phyloP scores from a whole-genome alignment of 306 rosid species.

The Oxytropis ochrocephala region DNA sequence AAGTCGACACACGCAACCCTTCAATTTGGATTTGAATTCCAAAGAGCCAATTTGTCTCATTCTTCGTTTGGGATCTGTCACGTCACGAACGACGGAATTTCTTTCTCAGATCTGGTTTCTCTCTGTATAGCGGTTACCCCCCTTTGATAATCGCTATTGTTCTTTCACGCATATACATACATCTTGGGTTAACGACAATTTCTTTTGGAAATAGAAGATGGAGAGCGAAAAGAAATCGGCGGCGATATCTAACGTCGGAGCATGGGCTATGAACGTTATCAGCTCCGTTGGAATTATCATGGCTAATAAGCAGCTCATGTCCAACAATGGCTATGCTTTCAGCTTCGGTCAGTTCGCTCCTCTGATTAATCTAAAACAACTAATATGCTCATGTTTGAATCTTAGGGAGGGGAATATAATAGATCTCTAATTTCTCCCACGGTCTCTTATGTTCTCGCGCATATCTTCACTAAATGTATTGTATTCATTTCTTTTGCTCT shows the following conservation, averaged over 20 bases:
- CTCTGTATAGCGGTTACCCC: not conserved
- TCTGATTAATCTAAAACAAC: not conserved
- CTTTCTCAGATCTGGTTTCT: slow-evolving; percentile 25
- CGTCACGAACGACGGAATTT: not conserved
- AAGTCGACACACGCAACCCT: not conserved
- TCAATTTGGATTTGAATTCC: not conserved
- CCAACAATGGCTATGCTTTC: slow-evolving; percentile 66
- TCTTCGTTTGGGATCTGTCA: not conserved
- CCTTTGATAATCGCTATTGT: not conserved
- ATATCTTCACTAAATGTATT: not conserved
- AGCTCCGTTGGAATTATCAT: slow-evolving; percentile 90
- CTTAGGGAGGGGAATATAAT: not conserved
- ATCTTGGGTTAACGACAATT: not conserved
- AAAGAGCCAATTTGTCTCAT: not conserved
- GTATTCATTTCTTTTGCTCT: not conserved
- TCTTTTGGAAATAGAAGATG: slow-evolving; percentile 30
- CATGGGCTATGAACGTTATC: slow-evolving; percentile 85
- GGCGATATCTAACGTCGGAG: slow-evolving; percentile 68
- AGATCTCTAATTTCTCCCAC: slow-evolving; percentile 21
- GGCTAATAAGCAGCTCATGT: slow-evolving; percentile 95
- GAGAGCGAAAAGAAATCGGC: slow-evolving; percentile 67
- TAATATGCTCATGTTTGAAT: not conserved
- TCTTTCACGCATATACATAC: not conserved
- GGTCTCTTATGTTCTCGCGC: not conserved
- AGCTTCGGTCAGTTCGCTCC: slow-evolving; percentile 43